These are phyloP conservation scores for Crithidia brevicula DNA, from an alignment of 208 protist species.

Conservation along the genomic window DNA sequence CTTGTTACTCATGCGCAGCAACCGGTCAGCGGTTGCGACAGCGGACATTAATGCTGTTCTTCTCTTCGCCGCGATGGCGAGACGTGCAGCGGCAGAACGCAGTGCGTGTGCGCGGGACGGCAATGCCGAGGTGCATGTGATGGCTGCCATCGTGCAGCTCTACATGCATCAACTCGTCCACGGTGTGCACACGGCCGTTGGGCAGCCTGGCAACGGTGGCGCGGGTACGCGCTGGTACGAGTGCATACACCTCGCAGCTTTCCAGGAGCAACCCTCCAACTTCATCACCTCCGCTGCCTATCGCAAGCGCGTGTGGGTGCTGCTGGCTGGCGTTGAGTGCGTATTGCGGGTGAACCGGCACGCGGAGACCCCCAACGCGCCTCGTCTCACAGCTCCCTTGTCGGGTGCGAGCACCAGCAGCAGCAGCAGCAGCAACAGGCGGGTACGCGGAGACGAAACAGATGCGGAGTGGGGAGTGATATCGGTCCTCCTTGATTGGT, in stretches of 20 bases:
- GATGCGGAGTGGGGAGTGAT: neutral
- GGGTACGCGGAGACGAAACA: neutral
- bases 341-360: constrained; percentile 1
- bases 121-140: constrained; percentile 9
- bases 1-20: constrained; percentile 45
- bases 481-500: constrained; percentile 1
- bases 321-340: constrained; percentile 21
- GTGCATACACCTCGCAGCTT: neutral
- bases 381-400: neutral
- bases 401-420: too few relatives aligned
- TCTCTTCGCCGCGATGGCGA: constrained; percentile 15
- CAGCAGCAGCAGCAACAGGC: too few relatives aligned
- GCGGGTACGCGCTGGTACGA: neutral
- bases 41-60: constrained; percentile 29
- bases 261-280: constrained; percentile 9
- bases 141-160: constrained; percentile 8
- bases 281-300: neutral
- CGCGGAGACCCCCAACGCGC: neutral
- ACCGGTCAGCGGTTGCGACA: constrained; percentile 40
- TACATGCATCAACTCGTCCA: neutral
- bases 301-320: constrained; percentile 15
- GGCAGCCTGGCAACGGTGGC: too few relatives aligned
- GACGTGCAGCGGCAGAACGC: neutral
- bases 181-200: too few relatives aligned
- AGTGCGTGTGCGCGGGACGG: neutral